Evolutionary conservation across 441 rosid genomes (phyloP).

Genomic region (Dalechampia spathulata): DNA sequence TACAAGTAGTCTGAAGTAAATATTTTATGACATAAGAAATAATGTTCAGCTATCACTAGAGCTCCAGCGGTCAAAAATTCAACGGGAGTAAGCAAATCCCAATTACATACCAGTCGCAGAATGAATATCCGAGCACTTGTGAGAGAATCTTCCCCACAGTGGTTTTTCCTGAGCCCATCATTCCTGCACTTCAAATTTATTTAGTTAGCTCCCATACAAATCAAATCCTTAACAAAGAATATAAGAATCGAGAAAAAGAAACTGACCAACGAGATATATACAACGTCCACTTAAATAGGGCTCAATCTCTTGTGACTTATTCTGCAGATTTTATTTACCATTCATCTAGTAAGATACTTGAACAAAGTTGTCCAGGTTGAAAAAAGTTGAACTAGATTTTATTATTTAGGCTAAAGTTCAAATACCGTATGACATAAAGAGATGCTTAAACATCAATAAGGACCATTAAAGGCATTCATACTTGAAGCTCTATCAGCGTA

Average conservation of each 20-base stretch:
- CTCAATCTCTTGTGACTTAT: slow-evolving; percentile 57
- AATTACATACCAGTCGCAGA: slow-evolving; percentile 56
- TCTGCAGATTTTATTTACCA: slow-evolving; percentile 43
- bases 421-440: neutral
- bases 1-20: neutral
- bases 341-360: slow-evolving; percentile 27
- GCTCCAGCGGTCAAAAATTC: neutral
- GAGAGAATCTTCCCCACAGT: slow-evolving; percentile 76
- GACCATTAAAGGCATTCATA: neutral
- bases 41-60: neutral
- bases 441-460: slow-evolving; percentile 8
- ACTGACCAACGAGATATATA: slow-evolving; percentile 87
- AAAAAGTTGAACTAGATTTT: slow-evolving; percentile 5
- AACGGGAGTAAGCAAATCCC: neutral
- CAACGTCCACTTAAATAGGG: slow-evolving; percentile 63
- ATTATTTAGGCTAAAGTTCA: slow-evolving; percentile 1
- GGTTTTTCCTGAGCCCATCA: slow-evolving; percentile 97
- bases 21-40: neutral
- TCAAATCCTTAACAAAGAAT: slow-evolving; percentile 1
- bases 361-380: slow-evolving; percentile 1
- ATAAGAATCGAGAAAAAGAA: slow-evolving; percentile 18
- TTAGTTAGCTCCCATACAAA: slow-evolving; percentile 8
- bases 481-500: neutral
- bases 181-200: slow-evolving; percentile 39
- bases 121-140: slow-evolving; percentile 50